Conservation (phyloP, 2,329 filamentous ascomycete genomes). For the Fusarium nisikadoi region DNA sequence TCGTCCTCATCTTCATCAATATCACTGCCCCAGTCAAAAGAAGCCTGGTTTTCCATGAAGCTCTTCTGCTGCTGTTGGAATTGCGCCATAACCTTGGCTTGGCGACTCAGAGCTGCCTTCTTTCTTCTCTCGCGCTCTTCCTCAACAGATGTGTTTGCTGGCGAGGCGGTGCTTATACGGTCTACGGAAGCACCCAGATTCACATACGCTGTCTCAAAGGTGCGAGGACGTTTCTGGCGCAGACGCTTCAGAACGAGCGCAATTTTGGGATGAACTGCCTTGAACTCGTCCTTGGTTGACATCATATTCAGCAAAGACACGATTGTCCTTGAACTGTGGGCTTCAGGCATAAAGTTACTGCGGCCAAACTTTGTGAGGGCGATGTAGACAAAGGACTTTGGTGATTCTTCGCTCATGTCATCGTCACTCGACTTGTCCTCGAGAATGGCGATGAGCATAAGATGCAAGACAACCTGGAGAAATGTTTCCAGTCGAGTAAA, state of each 20-base stretch:
- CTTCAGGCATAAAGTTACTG: constrained; percentile 68
- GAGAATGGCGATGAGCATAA: constrained; percentile 84
- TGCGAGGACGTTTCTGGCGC: constrained; percentile 80
- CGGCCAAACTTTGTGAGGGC: constrained; percentile 73
- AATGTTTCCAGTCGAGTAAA: constrained; percentile 89
- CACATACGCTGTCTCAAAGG: constrained; percentile 75
- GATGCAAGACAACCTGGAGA: constrained; percentile 88
- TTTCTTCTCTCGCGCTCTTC: constrained; percentile 87
- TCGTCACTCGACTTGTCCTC: constrained; percentile 77
- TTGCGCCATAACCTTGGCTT: constrained; percentile 95
- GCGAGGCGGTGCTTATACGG: constrained; percentile 82
- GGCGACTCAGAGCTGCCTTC: constrained; percentile 86
- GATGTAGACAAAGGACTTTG: constrained; percentile 76
- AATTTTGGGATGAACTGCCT: constrained; percentile 86
- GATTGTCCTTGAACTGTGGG: constrained; percentile 69
- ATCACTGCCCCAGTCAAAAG: constrained; percentile 85
- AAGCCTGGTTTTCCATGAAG: constrained; percentile 89
- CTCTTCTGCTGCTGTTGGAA: constrained; percentile 98
- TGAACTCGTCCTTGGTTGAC: constrained; percentile 77
- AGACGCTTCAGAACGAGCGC: constrained; percentile 84
- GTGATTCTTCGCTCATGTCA: constrained; percentile 57
- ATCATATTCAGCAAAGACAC: constrained; percentile 71
- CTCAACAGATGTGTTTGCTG: constrained; percentile 74
- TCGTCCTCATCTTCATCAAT: constrained; percentile 80
- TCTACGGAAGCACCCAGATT: constrained; percentile 76